Percentiles rank a stretch among this genome's conserved stretches.
phyloP scores from a whole-genome alignment of 768 basidiomycete species.

The Tylopilus subfusipes region DNA sequence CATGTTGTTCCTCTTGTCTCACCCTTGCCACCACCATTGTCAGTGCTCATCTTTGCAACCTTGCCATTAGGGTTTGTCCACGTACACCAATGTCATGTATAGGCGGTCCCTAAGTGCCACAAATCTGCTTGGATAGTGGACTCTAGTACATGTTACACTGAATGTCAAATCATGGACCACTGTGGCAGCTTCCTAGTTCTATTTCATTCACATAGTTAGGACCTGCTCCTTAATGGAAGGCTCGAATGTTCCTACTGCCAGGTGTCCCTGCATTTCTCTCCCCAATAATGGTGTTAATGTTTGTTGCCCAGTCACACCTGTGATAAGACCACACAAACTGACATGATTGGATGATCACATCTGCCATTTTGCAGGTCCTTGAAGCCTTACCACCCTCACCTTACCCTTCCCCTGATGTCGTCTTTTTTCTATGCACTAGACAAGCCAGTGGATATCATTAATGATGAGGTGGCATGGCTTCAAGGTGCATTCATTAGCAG shows the following conservation, averaged over 20 bases:
- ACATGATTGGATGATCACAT: neutral
- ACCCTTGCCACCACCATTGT: too few species aligned
- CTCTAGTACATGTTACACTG: neutral
- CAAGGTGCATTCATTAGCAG: constrained; percentile 22
- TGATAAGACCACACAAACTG: constrained; percentile 2
- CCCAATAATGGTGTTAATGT: neutral
- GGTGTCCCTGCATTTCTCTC: constrained; percentile 1
- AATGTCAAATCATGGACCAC: neutral
- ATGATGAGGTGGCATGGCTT: constrained; percentile 16
- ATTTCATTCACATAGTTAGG: neutral
- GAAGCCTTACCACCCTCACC: neutral
- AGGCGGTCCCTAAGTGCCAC: too few species aligned
- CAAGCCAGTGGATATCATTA: neutral
- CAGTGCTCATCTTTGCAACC: too few species aligned
- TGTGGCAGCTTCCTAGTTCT: neutral
- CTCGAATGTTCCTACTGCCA: constrained; percentile 4
- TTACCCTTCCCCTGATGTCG: constrained; percentile 3
- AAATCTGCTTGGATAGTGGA: neutral
- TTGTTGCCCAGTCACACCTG: neutral
- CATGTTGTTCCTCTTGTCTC: too few species aligned
- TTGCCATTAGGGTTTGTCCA: too few species aligned
- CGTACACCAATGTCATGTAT: too few species aligned
- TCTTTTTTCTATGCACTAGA: neutral
- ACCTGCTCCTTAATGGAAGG: neutral
- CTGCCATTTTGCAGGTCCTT: constrained; percentile 4